These are phyloP conservation scores for Rubus parviflorus DNA, from an alignment of 306 rosid genomes.

Conservation along the genomic window DNA sequence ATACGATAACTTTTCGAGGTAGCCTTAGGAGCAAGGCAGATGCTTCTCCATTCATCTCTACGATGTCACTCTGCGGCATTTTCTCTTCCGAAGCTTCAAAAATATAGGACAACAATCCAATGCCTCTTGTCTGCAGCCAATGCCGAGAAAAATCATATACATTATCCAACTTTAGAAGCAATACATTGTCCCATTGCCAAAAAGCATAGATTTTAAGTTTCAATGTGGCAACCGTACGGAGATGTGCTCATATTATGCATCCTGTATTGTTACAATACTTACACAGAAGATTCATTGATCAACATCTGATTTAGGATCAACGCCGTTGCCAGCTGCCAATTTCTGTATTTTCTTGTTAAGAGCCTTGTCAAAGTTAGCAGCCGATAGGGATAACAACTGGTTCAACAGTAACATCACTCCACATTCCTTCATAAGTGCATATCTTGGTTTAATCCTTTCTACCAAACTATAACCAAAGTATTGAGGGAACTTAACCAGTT, in stretches of 20 bases:
- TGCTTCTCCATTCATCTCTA: background rate
- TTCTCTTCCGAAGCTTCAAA: background rate
- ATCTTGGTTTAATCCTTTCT: constrained; percentile 82
- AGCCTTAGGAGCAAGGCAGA: background rate
- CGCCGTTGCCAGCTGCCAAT: constrained; percentile 28
- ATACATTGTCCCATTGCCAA: constrained; percentile 7
- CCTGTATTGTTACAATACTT: constrained; percentile 9
- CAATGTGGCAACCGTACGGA: constrained; percentile 7
- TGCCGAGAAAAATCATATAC: background rate
- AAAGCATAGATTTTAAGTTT: constrained; percentile 11
- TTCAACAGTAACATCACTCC: constrained; percentile 67
- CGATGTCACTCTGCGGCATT: constrained; percentile 4
- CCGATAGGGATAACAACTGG: constrained; percentile 71
- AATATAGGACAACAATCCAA: background rate
- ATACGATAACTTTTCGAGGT: background rate
- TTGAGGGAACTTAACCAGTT: constrained; percentile 84
- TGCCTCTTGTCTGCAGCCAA: background rate
- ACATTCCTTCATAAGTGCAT: constrained; percentile 52
- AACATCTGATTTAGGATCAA: constrained; percentile 4
- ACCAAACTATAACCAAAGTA: constrained; percentile 83
- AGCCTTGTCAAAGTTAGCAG: constrained; percentile 42
- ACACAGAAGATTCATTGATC: constrained; percentile 19
- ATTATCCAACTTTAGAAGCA: background rate
- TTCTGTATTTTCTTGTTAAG: constrained; percentile 62
- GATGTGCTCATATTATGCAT: constrained; percentile 9